A percentile compares a stretch with the other conserved stretches of the same genome.
Evolutionary conservation across 164 flowering plant genomes (phyloP).

Genomic region (Macadamia tetraphylla): DNA sequence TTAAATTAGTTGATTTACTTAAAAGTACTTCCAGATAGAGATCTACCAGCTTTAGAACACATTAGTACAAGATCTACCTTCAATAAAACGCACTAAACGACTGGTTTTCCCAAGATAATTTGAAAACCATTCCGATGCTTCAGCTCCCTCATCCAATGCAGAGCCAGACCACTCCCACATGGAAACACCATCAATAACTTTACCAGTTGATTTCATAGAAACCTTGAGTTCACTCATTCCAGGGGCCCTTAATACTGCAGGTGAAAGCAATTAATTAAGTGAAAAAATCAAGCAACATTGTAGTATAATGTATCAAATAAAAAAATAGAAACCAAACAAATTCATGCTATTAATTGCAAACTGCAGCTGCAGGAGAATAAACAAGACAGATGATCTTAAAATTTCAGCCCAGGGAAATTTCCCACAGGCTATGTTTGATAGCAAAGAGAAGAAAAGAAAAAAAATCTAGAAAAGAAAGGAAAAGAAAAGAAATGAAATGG

Average conservation of each 20-base stretch:
- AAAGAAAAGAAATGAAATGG: too few species aligned
- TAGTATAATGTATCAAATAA: background rate
- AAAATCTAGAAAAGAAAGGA: too few species aligned
- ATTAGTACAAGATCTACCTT: slow-evolving; percentile 32
- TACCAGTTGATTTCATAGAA: slow-evolving; percentile 36
- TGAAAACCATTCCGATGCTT: slow-evolving; percentile 79
- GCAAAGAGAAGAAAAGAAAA: too few species aligned
- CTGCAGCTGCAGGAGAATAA: background rate
- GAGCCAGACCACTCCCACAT: slow-evolving; percentile 95
- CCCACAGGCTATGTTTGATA: too few species aligned
- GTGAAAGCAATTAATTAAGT: background rate
- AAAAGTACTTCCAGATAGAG: background rate
- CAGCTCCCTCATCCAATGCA: slow-evolving; percentile 82
- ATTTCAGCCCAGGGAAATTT: too few species aligned
- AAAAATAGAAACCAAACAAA: background rate
- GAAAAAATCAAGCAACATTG: background rate
- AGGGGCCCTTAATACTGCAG: slow-evolving; percentile 69
- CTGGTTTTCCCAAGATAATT: slow-evolving; percentile 65
- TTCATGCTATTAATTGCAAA: background rate
- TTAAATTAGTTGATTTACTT: too few species aligned
- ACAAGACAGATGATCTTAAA: too few species aligned
- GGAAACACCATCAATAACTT: slow-evolving; percentile 49
- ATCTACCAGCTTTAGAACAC: too few species aligned
- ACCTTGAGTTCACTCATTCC: slow-evolving; percentile 69
- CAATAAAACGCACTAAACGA: slow-evolving; percentile 74